These are phyloP conservation scores for Boletus coccyginus DNA, from an alignment of 768 basidiomycete genomes.

Conservation along the genomic window DNA sequence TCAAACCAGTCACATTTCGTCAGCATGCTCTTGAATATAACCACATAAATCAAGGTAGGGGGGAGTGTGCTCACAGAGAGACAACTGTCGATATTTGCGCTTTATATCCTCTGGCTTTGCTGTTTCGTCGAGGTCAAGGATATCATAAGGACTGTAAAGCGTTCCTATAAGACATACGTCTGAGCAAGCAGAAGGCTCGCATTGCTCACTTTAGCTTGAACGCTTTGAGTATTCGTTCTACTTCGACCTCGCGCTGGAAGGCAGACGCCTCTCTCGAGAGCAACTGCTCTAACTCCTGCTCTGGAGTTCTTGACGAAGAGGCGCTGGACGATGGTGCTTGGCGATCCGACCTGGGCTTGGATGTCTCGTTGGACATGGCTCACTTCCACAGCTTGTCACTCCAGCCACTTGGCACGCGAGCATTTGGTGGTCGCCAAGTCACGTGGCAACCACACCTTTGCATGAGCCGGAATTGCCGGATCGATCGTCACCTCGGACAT, in stretches of 20 bases:
- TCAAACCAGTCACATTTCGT: constrained; percentile 12
- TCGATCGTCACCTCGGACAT: neutral
- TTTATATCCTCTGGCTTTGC: constrained; percentile 83
- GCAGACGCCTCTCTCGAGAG: constrained; percentile 79
- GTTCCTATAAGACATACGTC: neutral
- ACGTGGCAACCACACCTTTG: constrained; percentile 10
- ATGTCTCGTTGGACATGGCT: constrained; percentile 23
- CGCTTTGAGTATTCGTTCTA: constrained; percentile 87
- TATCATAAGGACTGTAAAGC: constrained; percentile 82
- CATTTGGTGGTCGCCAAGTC: constrained; percentile 1
- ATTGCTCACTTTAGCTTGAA: constrained; percentile 90
- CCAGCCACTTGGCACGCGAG: neutral
- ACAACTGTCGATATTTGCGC: constrained; percentile 82
- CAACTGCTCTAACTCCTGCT: constrained; percentile 73
- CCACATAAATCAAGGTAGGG: neutral
- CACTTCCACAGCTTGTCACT: neutral
- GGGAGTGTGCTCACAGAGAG: constrained; percentile 61
- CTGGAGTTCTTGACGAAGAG: constrained; percentile 19
- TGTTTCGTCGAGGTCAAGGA: constrained; percentile 73
- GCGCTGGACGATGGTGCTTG: neutral
- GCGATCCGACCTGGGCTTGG: constrained; percentile 13
- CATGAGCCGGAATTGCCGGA: neutral
- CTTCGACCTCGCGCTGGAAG: constrained; percentile 83
- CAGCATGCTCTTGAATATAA: constrained; percentile 18
- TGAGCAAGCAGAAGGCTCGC: neutral